Conservation (phyloP, 331 rosid genomes). For the Malus hybrid region DNA sequence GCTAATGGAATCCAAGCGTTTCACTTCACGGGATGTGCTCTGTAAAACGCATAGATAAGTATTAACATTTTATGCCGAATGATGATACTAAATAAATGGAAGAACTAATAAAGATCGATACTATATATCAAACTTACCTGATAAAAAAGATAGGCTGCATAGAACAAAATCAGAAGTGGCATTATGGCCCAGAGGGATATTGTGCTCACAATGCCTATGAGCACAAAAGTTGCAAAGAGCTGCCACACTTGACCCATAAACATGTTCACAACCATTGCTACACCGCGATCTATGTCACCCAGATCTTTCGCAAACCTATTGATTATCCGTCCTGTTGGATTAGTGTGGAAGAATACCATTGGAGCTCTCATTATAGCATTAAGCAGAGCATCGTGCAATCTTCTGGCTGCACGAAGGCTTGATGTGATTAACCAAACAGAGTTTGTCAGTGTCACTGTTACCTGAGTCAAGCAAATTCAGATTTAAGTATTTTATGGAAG, state of each 20-base stretch:
- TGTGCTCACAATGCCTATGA: conserved; percentile 82
- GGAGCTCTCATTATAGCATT: conserved; percentile 61
- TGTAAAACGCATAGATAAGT: conserved; percentile 13
- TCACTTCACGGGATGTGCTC: conserved; percentile 85
- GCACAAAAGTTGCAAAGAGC: conserved; percentile 73
- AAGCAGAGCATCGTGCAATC: conserved; percentile 61
- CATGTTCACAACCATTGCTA: conserved; percentile 38
- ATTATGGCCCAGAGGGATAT: conserved; percentile 85
- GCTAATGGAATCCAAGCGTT: conserved; percentile 77
- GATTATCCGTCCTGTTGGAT: conserved; percentile 80
- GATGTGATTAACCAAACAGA: conserved; percentile 73
- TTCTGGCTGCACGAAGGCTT: conserved; percentile 67
- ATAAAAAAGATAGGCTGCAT: conserved; percentile 69
- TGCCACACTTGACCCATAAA: conserved; percentile 78
- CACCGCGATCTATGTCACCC: conserved; percentile 69
- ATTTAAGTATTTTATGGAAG: not conserved
- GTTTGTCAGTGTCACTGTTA: conserved; percentile 57
- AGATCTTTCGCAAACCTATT: conserved; percentile 83
- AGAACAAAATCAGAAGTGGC: conserved; percentile 77
- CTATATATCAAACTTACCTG: conserved; percentile 44
- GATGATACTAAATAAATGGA: not conserved
- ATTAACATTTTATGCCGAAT: not conserved
- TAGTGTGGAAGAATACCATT: conserved; percentile 84
- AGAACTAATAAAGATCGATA: not conserved
- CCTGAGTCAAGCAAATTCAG: conserved; percentile 42